Base-by-base conservation (phyloP, 2,329 filamentous ascomycete genomes). In the Fusarium penzigii region DNA sequence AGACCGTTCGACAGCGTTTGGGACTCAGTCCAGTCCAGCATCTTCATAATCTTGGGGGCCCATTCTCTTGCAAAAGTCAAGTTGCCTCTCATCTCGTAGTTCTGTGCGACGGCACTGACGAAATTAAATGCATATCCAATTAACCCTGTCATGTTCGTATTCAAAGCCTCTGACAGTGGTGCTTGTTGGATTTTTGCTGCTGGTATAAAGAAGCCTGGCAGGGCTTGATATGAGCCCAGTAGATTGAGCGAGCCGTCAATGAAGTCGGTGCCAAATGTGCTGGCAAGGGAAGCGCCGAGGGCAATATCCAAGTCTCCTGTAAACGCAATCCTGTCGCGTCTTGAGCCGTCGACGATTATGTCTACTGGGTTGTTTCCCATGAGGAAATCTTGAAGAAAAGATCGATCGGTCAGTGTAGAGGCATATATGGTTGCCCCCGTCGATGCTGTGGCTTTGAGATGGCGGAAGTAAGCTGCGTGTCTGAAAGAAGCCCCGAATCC, bases 301-400 rank as follows among this genome's bases (percentile, higher is more conserved):
- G 66, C 60, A 44, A 70, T 53, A 42, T 71, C 68, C 14, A 71
- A 58, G 48, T 71, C 68, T 11, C 68, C 68, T 1, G 64, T 52
- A 45, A 70, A 70, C 3, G 68, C 62, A 46, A 70, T 69, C 14
- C 68, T 61, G 53, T 70, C 69, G 5, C 69, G 62, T 6, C 68
- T 62, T 2, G 71, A 71, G 25, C 70, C 71, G 53, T 72, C 71
- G 3, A 72, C 70, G 13, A 66, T 64, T 25, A 62, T 65, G 11
- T 63, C 55, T 3, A 56, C 42, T 3, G 69, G 69, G 48, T 73
- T 74, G 11, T 64, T 59, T 7, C 70, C 70, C 42, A 71, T 62
- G 7, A 71, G 57, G 45, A 72, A 74, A 49, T 72, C 68, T 6
- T 57, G 6, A 17, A 72, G 52, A 41, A 65, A 65, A 5, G 52